phyloP scores from a whole-genome alignment of 1,284 basidiomycete genomes.

The Trichosporon inkin region DNA sequence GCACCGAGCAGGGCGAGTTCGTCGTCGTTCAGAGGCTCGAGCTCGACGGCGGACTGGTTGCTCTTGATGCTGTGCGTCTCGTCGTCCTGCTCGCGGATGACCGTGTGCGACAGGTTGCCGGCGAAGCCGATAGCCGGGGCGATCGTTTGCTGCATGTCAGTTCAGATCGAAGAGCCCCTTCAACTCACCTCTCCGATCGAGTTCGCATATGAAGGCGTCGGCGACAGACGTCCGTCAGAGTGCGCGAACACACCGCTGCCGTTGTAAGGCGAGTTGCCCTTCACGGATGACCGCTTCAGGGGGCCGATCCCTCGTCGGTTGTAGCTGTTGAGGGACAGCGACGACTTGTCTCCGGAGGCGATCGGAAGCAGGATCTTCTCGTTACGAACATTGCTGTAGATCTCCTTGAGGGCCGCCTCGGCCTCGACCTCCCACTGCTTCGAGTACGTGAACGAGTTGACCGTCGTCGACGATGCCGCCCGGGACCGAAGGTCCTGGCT shows the following conservation, averaged over 20 bases:
- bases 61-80: slow-evolving; percentile 65
- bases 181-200: slow-evolving; percentile 69
- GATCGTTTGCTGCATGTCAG: slow-evolving; percentile 42
- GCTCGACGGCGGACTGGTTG: slow-evolving; percentile 57
- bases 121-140: slow-evolving; percentile 87
- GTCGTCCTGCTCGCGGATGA: slow-evolving; percentile 93
- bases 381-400: slow-evolving; percentile 83
- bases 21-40: slow-evolving; percentile 72
- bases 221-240: slow-evolving; percentile 75
- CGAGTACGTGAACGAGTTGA: slow-evolving; percentile 36
- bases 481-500: slow-evolving; percentile 24
- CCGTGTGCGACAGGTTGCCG: slow-evolving; percentile 89
- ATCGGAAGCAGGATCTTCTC: slow-evolving; percentile 84
- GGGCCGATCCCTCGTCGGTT: background rate
- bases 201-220: slow-evolving; percentile 80
- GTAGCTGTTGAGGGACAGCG: slow-evolving; percentile 66
- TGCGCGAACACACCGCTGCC: slow-evolving; percentile 29
- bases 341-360: slow-evolving; percentile 44
- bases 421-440: slow-evolving; percentile 73
- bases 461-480: slow-evolving; percentile 33
- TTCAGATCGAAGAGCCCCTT: background rate
- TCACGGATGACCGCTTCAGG: background rate
- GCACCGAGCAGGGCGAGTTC: slow-evolving; percentile 89
- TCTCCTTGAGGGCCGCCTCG: slow-evolving; percentile 84
- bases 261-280: slow-evolving; percentile 53